A percentile compares a stretch with the other conserved stretches of the same genome.
These are phyloP conservation scores for Salvia sclarea DNA, from an alignment of 305 asterid genomes.

Conservation along the genomic window DNA sequence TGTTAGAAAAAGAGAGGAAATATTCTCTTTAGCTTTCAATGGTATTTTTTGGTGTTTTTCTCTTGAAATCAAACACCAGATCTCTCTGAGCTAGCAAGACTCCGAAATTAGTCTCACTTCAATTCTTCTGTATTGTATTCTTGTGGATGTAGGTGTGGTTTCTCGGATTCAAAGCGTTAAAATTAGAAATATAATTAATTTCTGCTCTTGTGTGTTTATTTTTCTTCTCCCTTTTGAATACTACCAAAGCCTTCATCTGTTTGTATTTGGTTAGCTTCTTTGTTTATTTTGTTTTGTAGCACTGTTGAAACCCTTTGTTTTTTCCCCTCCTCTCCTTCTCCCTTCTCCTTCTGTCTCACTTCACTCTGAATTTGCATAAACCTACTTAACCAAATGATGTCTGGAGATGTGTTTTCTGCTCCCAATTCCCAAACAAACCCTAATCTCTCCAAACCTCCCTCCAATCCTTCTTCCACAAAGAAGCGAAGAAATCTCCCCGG, in stretches of 20 bases:
- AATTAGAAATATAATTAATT: neutral
- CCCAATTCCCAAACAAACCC: conserved; percentile 63
- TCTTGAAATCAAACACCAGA: conserved; percentile 45
- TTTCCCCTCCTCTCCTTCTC: neutral
- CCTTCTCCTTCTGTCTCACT: neutral
- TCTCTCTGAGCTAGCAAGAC: conserved; percentile 29
- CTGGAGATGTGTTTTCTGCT: conserved; percentile 64
- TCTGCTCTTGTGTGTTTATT: conserved; percentile 33
- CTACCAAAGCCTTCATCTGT: conserved; percentile 57
- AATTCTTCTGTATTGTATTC: conserved; percentile 33
- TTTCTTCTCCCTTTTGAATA: conserved; percentile 34
- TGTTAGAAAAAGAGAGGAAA: conserved; percentile 41
- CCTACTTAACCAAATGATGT: conserved; percentile 53
- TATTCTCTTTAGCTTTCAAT: conserved; percentile 51
- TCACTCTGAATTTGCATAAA: conserved; percentile 8
- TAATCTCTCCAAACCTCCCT: conserved; percentile 51
- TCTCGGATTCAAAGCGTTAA: neutral
- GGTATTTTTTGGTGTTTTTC: conserved; percentile 44
- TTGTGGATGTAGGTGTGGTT: conserved; percentile 20
- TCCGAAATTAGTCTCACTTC: no score
- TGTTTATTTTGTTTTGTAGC: conserved; percentile 47
- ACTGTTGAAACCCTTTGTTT: neutral
- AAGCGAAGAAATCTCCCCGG: conserved; percentile 83
- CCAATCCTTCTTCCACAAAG: conserved; percentile 46
- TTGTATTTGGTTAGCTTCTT: conserved; percentile 42